These are phyloP conservation scores for Aspergillus pseudoviridinutans DNA, from an alignment of 2,329 filamentous ascomycete genomes.

Conservation along the genomic window DNA sequence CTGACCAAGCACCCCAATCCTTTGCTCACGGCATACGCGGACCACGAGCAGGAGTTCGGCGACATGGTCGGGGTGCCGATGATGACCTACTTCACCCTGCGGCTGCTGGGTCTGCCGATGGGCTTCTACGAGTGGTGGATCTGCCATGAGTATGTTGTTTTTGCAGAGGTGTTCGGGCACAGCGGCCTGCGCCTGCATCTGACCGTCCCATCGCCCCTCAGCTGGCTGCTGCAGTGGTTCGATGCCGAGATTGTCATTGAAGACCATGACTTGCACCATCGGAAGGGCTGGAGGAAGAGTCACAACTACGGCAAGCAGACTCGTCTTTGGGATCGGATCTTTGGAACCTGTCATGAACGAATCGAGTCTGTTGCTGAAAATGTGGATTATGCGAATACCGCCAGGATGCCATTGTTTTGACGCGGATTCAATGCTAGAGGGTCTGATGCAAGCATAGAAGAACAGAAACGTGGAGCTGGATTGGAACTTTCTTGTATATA, in stretches of 20 bases:
- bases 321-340: conserved; percentile 36
- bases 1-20: conserved; percentile 46
- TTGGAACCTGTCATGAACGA: conserved; percentile 32
- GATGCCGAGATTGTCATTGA: conserved; percentile 40
- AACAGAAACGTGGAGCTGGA: too few species aligned
- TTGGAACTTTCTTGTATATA: neutral
- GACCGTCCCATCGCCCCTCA: conserved; percentile 32
- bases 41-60: conserved; percentile 41
- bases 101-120: conserved; percentile 38
- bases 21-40: conserved; percentile 42
- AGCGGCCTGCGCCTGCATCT: conserved; percentile 31
- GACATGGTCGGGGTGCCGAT: conserved; percentile 43
- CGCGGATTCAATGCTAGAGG: too few species aligned
- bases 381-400: conserved; percentile 27
- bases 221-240: conserved; percentile 31
- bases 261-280: conserved; percentile 41
- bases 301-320: conserved; percentile 41
- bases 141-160: conserved; percentile 44
- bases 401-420: conserved; percentile 26
- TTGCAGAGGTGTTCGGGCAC: conserved; percentile 24
- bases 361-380: conserved; percentile 33
- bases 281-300: conserved; percentile 37
- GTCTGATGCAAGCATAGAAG: too few species aligned
- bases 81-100: conserved; percentile 36
- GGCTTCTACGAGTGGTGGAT: conserved; percentile 49